A percentile compares a stretch with the other conserved stretches of the same genome.
These are phyloP conservation scores for Aegilops longissima DNA, from an alignment of 176 grass and related monocot species.

Conservation along the genomic window DNA sequence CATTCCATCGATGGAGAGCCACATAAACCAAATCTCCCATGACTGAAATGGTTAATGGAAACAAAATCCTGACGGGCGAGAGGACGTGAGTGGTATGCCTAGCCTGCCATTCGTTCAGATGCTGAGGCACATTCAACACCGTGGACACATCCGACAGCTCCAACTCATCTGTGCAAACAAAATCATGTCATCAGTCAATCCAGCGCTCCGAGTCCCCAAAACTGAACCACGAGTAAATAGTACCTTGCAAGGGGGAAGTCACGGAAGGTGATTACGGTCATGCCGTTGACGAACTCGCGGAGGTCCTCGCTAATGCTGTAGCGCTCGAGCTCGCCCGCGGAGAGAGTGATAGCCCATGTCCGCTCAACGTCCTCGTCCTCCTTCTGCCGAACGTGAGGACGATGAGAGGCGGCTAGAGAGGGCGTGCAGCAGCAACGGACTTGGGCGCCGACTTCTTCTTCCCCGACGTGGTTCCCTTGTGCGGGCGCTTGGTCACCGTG, in stretches of 20 bases:
- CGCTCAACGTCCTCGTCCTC: too few relatives aligned
- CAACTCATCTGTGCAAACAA: slow-evolving; percentile 57
- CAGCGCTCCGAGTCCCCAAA: slow-evolving; percentile 2
- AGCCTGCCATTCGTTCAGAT: slow-evolving; percentile 86
- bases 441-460: too few relatives aligned
- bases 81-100: slow-evolving; percentile 76
- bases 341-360: too few relatives aligned
- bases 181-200: not conserved
- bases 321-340: slow-evolving; percentile 36
- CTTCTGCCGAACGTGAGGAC: too few relatives aligned
- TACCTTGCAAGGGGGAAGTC: slow-evolving; percentile 62
- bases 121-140: slow-evolving; percentile 10
- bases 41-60: not conserved
- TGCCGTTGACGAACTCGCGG: slow-evolving; percentile 81
- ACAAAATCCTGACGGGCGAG: slow-evolving; percentile 68
- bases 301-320: slow-evolving; percentile 77
- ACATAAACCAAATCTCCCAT: not conserved
- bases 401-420: too few relatives aligned
- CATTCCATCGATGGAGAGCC: not conserved
- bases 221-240: not conserved
- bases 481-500: too few relatives aligned
- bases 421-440: too few relatives aligned
- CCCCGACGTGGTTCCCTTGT: too few relatives aligned
- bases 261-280: slow-evolving; percentile 76
- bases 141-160: slow-evolving; percentile 59